A percentile compares a stretch with the other conserved stretches of the same genome.
Evolutionary conservation across 805 yeast species (phyloP).

Genomic region (Brettanomyces custersianus): DNA sequence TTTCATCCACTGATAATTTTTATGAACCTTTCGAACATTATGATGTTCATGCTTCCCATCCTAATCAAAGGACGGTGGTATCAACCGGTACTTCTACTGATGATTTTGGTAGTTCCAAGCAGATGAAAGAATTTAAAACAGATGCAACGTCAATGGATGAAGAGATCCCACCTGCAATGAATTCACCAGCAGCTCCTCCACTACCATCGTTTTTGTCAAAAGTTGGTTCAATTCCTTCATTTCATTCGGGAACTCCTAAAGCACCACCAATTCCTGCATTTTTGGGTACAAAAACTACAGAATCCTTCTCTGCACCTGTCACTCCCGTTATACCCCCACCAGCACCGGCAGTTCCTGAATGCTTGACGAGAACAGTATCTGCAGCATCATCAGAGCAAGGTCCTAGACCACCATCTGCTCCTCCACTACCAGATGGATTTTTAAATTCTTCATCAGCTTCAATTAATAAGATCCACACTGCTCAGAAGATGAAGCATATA

Average conservation of each 20-base stretch:
- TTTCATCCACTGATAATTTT: constrained; percentile 7
- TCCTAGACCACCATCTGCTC: constrained; percentile 21
- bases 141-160: too few relatives aligned
- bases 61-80: neutral
- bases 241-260: constrained; percentile 23
- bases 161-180: too few relatives aligned
- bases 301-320: constrained; percentile 9
- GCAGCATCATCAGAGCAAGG: too few relatives aligned
- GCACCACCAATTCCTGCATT: constrained; percentile 21
- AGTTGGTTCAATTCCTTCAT: too few relatives aligned
- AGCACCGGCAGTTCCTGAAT: too few relatives aligned
- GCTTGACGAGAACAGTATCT: too few relatives aligned
- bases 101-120: too few relatives aligned
- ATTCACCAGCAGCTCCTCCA: too few relatives aligned
- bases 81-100: too few relatives aligned
- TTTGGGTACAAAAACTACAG: neutral
- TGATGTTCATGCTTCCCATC: constrained; percentile 8
- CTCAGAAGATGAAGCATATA: constrained; percentile 55
- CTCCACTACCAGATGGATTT: constrained; percentile 12
- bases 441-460: neutral
- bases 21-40: constrained; percentile 20
- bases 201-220: too few relatives aligned
- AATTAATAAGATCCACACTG: constrained; percentile 11
- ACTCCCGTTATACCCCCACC: neutral
- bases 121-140: too few relatives aligned